Base-by-base conservation (phyloP, 129 eudicot species). In the Centaurea solstitialis region DNA sequence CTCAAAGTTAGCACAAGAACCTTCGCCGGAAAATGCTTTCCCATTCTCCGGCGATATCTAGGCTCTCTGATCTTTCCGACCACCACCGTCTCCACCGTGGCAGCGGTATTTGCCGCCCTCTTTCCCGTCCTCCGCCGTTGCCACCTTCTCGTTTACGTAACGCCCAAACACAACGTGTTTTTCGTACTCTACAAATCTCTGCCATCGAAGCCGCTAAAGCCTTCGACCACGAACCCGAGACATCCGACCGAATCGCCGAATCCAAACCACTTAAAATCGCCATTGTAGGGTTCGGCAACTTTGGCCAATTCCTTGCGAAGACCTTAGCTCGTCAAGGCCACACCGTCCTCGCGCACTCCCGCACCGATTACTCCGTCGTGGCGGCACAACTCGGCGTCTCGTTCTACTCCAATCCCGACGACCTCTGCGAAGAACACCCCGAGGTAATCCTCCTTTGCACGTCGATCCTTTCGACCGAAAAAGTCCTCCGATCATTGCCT, bases 351-450 rank as follows among this genome's bases (percentile, higher is more conserved):
- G 98, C 98, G 2, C 88, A 88, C 64, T 94, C 98, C 30, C 90
- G 99, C 18, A 81, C 96, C 6, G 90, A 94, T 50, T 88, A 92
- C 85, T 85, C 90, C 18, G 38, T 80, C 45, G 22, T 21, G 11
- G 96, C 99, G 6, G 18, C 76, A 10, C 50, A 78, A 0, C 75
- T 94, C 12, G 88, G 90, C 26, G 97, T 88, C 35, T 23, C 87
- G 1, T 94, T 87, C 68, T 94, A 86, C 74, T 4, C 23, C 8
- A 91, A 90, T 53, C 82, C 89, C 5, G 87, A 92, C 28, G 99
- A 94, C 72, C 88, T 94, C 21, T 94, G 99, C 57, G 99, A 94
- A 40, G 94, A 92, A 24, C 99, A 94, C 57, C 99, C 99, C 0
- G 97, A 94, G 40, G 94, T 94, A 9, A 92, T 94, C 15, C 76